phyloP scores from a whole-genome alignment of 371 early-diverging fungal genomes.

The Capillidium rhysosporum region DNA sequence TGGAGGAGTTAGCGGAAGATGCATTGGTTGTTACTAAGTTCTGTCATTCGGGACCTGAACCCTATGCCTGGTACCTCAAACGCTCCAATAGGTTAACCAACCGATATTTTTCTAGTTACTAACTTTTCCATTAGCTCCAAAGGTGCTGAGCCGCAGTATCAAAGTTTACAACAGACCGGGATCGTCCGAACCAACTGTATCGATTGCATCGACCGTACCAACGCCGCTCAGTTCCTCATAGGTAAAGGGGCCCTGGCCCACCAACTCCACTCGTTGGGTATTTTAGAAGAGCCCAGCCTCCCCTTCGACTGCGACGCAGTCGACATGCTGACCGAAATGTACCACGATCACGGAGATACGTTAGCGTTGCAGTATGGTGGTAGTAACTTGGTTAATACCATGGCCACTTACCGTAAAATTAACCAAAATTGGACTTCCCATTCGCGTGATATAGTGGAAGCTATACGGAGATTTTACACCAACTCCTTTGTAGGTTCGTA shows the following conservation, averaged over 20 bases:
- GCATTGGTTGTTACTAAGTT: slow-evolving; percentile 70
- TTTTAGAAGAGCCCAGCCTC: slow-evolving; percentile 50
- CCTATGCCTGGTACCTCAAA: slow-evolving; percentile 13
- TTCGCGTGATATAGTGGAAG: slow-evolving; percentile 88
- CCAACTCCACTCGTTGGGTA: slow-evolving; percentile 77
- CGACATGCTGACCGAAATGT: slow-evolving; percentile 89
- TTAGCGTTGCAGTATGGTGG: slow-evolving; percentile 99
- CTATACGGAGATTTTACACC: slow-evolving; percentile 72
- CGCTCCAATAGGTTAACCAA: background rate
- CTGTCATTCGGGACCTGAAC: slow-evolving; percentile 75
- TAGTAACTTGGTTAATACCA: slow-evolving; percentile 91
- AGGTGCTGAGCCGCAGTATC: slow-evolving; percentile 9
- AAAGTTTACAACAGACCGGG: slow-evolving; percentile 46
- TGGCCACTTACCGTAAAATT: slow-evolving; percentile 88
- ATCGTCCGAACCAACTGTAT: slow-evolving; percentile 97
- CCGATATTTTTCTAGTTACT: too few species aligned
- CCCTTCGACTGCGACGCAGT: slow-evolving; percentile 85
- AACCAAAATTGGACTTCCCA: slow-evolving; percentile 79
- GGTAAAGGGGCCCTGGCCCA: slow-evolving; percentile 86
- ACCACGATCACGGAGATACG: slow-evolving; percentile 96
- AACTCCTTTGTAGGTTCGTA: slow-evolving; percentile 74
- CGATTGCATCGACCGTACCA: slow-evolving; percentile 98
- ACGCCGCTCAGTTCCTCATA: slow-evolving; percentile 94
- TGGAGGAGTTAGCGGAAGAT: slow-evolving; percentile 77
- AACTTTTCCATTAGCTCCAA: slow-evolving; percentile 2